Evolutionary conservation across 495 filamentous ascomycete genomes (phyloP).

Genomic region (Hyphodiscus hymeniophilus): DNA sequence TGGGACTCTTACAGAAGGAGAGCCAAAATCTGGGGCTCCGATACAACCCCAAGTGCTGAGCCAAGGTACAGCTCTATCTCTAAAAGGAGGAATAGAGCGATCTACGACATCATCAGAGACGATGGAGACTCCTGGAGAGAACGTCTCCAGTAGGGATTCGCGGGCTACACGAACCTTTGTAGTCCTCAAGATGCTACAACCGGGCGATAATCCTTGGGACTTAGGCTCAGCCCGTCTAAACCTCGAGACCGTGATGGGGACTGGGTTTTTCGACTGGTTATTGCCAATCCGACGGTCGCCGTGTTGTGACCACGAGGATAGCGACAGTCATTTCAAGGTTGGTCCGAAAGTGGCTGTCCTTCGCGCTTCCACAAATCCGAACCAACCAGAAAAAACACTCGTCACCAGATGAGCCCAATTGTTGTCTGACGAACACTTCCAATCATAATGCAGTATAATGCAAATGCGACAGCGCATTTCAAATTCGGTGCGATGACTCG

Average conservation of each 20-base stretch:
- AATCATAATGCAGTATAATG: too few species aligned
- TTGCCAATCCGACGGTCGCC: constrained; percentile 62
- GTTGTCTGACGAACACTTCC: too few species aligned
- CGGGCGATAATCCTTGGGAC: constrained; percentile 75
- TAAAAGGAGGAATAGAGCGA: too few species aligned
- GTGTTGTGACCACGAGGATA: constrained; percentile 40
- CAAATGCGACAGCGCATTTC: too few species aligned
- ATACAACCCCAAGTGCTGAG: too few species aligned
- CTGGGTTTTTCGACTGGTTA: constrained; percentile 61
- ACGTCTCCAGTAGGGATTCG: constrained; percentile 26
- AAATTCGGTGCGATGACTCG: too few species aligned
- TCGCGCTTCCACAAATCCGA: constrained; percentile 28
- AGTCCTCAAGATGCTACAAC: constrained; percentile 55
- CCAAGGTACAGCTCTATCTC: too few species aligned
- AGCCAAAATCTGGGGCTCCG: too few species aligned
- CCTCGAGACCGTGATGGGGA: constrained; percentile 68
- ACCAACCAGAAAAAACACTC: background rate
- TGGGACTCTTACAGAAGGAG: too few species aligned
- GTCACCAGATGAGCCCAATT: too few species aligned
- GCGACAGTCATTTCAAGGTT: constrained; percentile 40
- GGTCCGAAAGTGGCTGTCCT: constrained; percentile 33
- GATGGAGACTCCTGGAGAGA: background rate
- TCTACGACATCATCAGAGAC: too few species aligned
- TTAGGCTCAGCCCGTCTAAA: constrained; percentile 54
- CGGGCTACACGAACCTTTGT: constrained; percentile 58